These are phyloP conservation scores for Vicia faba DNA, from an alignment of 306 rosid species.

Conservation along the genomic window DNA sequence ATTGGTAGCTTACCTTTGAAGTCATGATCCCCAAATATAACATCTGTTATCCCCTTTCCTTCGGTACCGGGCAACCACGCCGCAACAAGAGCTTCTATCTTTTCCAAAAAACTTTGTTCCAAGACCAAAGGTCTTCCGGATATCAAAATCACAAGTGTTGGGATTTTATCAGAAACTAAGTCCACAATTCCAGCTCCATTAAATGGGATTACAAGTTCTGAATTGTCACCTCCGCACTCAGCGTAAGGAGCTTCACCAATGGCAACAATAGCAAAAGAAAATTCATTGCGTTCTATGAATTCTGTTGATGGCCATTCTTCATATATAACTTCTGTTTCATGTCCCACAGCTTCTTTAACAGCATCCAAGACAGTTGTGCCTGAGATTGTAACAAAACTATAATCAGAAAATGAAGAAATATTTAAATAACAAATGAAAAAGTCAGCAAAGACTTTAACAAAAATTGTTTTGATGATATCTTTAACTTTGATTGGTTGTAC, in stretches of 20 bases:
- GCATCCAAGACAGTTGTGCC: slow-evolving; percentile 86
- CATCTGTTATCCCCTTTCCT: slow-evolving; percentile 73
- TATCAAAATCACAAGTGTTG: slow-evolving; percentile 71
- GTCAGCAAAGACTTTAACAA: too few relatives aligned
- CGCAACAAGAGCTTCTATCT: slow-evolving; percentile 67
- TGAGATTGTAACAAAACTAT: slow-evolving; percentile 20
- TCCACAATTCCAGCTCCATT: slow-evolving; percentile 55
- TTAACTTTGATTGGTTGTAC: too few relatives aligned
- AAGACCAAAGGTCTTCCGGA: slow-evolving; percentile 82
- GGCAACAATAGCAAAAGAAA: slow-evolving; percentile 67
- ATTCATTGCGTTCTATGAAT: slow-evolving; percentile 47
- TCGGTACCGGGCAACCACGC: slow-evolving; percentile 91
- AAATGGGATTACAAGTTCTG: slow-evolving; percentile 58
- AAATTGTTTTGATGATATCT: too few relatives aligned
- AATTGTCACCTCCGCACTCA: slow-evolving; percentile 65
- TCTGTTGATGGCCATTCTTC: slow-evolving; percentile 51
- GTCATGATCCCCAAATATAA: slow-evolving; percentile 72
- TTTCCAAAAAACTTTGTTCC: slow-evolving; percentile 60
- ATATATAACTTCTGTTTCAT: slow-evolving; percentile 56
- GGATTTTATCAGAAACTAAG: slow-evolving; percentile 60
- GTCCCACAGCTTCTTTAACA: slow-evolving; percentile 61
- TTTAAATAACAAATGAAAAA: too few relatives aligned
- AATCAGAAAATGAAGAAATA: neutral
- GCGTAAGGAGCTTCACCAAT: slow-evolving; percentile 82
- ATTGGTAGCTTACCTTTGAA: slow-evolving; percentile 68